Evolutionary conservation across 2,329 filamentous ascomycete genomes (phyloP).

Genomic region (Fusarium praegraminearum): DNA sequence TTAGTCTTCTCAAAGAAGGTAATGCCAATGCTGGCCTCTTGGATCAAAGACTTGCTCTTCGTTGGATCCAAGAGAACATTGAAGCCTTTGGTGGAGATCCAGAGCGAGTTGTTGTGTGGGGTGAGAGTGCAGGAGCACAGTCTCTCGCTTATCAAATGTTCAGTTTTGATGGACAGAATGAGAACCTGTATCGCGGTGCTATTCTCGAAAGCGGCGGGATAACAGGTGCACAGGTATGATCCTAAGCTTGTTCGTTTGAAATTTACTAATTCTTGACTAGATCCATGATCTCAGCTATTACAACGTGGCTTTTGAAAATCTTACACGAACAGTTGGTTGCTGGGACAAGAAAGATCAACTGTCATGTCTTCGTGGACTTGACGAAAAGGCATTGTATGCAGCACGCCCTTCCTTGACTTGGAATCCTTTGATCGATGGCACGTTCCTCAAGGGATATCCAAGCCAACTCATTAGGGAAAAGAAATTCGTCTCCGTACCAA

Average conservation of each 20-base stretch:
- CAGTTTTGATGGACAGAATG: slow-evolving; percentile 67
- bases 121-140: slow-evolving; percentile 58
- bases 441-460: slow-evolving; percentile 61
- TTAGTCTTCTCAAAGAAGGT: slow-evolving; percentile 56
- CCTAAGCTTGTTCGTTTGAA: accelerated
- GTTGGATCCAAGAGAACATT: slow-evolving; percentile 67
- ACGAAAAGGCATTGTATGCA: slow-evolving; percentile 50
- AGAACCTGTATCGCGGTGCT: slow-evolving; percentile 65
- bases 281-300: slow-evolving; percentile 47
- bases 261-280: background rate
- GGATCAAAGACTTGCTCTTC: slow-evolving; percentile 62
- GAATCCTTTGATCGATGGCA: slow-evolving; percentile 61
- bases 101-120: slow-evolving; percentile 61
- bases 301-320: slow-evolving; percentile 46
- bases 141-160: slow-evolving; percentile 62
- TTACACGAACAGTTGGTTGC: slow-evolving; percentile 48
- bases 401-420: slow-evolving; percentile 54
- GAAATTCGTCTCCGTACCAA: slow-evolving; percentile 58
- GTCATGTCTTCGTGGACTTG: slow-evolving; percentile 53
- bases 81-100: slow-evolving; percentile 63
- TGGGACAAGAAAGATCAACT: slow-evolving; percentile 52
- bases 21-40: slow-evolving; percentile 63
- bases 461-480: slow-evolving; percentile 58
- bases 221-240: slow-evolving; percentile 39
- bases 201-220: slow-evolving; percentile 65